Evolutionary conservation across 1,139 yeast genomes (phyloP).

Genomic region (Lodderomyces margitis): DNA sequence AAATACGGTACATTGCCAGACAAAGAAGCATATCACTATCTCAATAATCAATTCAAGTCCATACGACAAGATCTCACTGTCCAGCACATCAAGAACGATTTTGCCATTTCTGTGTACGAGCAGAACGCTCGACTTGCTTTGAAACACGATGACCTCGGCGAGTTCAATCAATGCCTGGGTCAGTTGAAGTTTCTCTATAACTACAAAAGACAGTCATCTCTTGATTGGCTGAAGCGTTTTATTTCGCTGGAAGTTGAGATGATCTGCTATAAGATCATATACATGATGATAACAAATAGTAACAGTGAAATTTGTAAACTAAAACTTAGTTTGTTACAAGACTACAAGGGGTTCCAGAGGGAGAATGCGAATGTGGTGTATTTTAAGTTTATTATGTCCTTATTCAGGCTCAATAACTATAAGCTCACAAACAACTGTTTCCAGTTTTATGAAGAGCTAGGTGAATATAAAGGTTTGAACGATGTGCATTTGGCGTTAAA

Average conservation of each 20-base stretch:
- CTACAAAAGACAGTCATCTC: slow-evolving; percentile 15
- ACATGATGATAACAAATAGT: slow-evolving; percentile 77
- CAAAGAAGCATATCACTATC: slow-evolving; percentile 61
- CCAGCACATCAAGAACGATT: slow-evolving; percentile 78
- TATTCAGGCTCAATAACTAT: slow-evolving; percentile 25
- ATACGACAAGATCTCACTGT: slow-evolving; percentile 92
- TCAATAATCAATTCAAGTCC: slow-evolving; percentile 88
- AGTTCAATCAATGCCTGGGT: slow-evolving; percentile 92
- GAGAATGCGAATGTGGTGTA: slow-evolving; percentile 21
- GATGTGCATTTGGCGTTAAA: slow-evolving; percentile 25
- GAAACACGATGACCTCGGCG: slow-evolving; percentile 82
- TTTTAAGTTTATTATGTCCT: slow-evolving; percentile 21
- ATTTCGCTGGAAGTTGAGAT: slow-evolving; percentile 53
- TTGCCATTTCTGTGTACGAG: slow-evolving; percentile 79
- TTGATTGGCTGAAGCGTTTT: slow-evolving; percentile 14
- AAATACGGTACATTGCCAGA: slow-evolving; percentile 45
- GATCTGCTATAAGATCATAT: slow-evolving; percentile 70
- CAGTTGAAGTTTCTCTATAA: slow-evolving; percentile 66
- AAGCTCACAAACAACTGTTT: slow-evolving; percentile 49
- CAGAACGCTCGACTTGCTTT: slow-evolving; percentile 86
- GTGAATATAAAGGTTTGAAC: slow-evolving; percentile 18
- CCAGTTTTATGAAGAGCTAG: slow-evolving; percentile 46
- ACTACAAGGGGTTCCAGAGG: slow-evolving; percentile 17
- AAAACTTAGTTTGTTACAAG: slow-evolving; percentile 20
- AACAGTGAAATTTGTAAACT: slow-evolving; percentile 45